These are phyloP conservation scores for Coniochaeta sp. DNA, from an alignment of 2,329 filamentous ascomycete genomes.

Conservation along the genomic window DNA sequence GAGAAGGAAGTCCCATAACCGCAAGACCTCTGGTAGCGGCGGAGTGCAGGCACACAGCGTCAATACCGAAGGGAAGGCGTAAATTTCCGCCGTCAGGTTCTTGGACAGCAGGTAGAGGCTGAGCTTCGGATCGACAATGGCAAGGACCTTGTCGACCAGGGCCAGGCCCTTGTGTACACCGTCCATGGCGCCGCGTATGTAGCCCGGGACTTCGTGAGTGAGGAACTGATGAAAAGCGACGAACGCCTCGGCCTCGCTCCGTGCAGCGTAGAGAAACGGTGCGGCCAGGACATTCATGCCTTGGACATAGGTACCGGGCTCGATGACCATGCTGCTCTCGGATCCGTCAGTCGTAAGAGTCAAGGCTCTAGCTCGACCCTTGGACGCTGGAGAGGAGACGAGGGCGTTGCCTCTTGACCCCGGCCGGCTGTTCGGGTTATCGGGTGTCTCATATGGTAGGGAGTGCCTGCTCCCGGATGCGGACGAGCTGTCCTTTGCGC, in stretches of 20 bases:
- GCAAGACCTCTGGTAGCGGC: conserved; percentile 83
- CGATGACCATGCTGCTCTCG: conserved; percentile 47
- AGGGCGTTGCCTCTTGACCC: conserved; percentile 17
- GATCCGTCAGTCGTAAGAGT: conserved; percentile 59
- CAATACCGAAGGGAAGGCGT: conserved; percentile 90
- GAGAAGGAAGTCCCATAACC: conserved; percentile 95
- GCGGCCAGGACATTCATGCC: conserved; percentile 98
- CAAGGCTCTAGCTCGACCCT: conserved; percentile 46
- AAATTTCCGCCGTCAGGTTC: conserved; percentile 86
- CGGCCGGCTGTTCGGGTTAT: conserved; percentile 12
- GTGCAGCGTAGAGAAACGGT: conserved; percentile 88
- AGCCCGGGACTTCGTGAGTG: conserved; percentile 82
- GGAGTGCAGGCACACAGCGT: conserved; percentile 95
- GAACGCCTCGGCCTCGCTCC: conserved; percentile 92
- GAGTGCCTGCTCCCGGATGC: conserved; percentile 14
- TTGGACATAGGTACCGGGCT: conserved; percentile 87
- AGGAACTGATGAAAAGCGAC: conserved; percentile 84
- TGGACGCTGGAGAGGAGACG: conserved; percentile 37
- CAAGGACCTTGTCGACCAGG: conserved; percentile 84
- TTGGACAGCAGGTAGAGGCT: conserved; percentile 78
- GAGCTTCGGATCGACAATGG: conserved; percentile 85
- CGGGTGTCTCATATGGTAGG: conserved; percentile 15
- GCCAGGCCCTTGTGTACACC: conserved; percentile 89
- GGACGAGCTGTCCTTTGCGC: conserved; percentile 32
- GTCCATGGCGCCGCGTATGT: conserved; percentile 94